A percentile compares a stretch with the other conserved stretches of the same genome.
Conservation (phyloP, 164 flowering plant species). For the grape (Vitis vinifera) region ASM3070453v1 NC_081815.1:2763501-2764000, state of each 20-base stretch:
- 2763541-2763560: slow-evolving; percentile 77
- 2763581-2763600: slow-evolving; percentile 87
- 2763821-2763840: slow-evolving; percentile 41
- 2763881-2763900: slow-evolving; percentile 36
- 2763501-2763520: slow-evolving; percentile 43
- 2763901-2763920: slow-evolving; percentile 46
- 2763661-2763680: slow-evolving; percentile 37
- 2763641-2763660: slow-evolving; percentile 32
- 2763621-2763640: slow-evolving; percentile 46
- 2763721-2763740: slow-evolving; percentile 43
- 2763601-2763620: slow-evolving; percentile 62
- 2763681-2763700: slow-evolving; percentile 42
- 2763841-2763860: slow-evolving; percentile 36
- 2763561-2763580: slow-evolving; percentile 90
- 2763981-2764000: slow-evolving; percentile 78
- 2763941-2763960: slow-evolving; percentile 48
- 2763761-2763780: slow-evolving; percentile 39
- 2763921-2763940: slow-evolving; percentile 40
- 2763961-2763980: slow-evolving; percentile 56
- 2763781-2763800: slow-evolving; percentile 41
- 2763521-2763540: slow-evolving; percentile 53
- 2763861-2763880: slow-evolving; percentile 35
- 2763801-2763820: slow-evolving; percentile 38
- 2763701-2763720: slow-evolving; percentile 32
- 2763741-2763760: slow-evolving; percentile 34